Percentiles rank a stretch among this genome's conserved stretches.
Conservation (phyloP, 2,329 filamentous ascomycete genomes). For the Xylariaceae sp. region DNA sequence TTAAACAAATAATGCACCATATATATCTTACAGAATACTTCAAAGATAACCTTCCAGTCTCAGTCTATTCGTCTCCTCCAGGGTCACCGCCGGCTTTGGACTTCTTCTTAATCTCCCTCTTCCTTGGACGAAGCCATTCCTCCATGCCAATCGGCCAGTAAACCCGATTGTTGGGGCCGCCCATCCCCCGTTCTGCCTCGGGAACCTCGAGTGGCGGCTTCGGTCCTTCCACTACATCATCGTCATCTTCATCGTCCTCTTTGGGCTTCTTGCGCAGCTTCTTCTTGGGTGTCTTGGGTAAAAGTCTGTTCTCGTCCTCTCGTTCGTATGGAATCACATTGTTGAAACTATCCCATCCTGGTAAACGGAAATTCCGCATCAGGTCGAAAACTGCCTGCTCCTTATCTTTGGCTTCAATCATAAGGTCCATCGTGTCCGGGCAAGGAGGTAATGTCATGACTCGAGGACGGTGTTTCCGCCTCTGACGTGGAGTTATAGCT, state of each 20-base stretch:
- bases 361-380: slow-evolving; percentile 85
- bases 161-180: slow-evolving; percentile 78
- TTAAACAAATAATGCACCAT: too few species aligned
- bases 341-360: slow-evolving; percentile 76
- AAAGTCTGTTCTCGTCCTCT: slow-evolving; percentile 72
- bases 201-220: slow-evolving; percentile 55
- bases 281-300: slow-evolving; percentile 53
- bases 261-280: slow-evolving; percentile 49
- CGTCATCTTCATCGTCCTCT: slow-evolving; percentile 42
- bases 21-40: too few species aligned
- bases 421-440: slow-evolving; percentile 84
- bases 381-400: slow-evolving; percentile 95
- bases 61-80: slow-evolving; percentile 41
- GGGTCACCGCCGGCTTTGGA: slow-evolving; percentile 37
- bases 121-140: slow-evolving; percentile 84
- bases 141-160: slow-evolving; percentile 93
- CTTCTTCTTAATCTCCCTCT: slow-evolving; percentile 68
- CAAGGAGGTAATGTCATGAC: slow-evolving; percentile 84
- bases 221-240: slow-evolving; percentile 48
- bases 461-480: slow-evolving; percentile 84
- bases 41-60: too few species aligned
- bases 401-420: slow-evolving; percentile 99
- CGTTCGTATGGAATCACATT: slow-evolving; percentile 79
- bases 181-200: slow-evolving; percentile 81
- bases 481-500: slow-evolving; percentile 78